Conservation (phyloP, 345 rosid species). For the Citrus maxima region DNA sequence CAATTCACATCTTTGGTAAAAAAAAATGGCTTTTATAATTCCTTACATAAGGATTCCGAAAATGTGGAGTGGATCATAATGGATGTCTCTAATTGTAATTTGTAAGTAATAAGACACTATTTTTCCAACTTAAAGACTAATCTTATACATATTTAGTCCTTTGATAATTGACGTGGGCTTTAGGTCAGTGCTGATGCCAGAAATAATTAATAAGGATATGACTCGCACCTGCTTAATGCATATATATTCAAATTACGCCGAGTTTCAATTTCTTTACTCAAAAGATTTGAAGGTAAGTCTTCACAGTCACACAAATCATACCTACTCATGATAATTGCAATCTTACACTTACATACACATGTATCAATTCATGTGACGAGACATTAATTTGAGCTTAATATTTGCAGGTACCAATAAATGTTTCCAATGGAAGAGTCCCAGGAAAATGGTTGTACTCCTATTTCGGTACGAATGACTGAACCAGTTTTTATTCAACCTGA, state of each 20-base stretch:
- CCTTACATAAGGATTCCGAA: no score
- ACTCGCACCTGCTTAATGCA: background rate
- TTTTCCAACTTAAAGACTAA: background rate
- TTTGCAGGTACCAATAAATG: background rate
- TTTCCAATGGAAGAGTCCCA: background rate
- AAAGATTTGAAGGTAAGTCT: background rate
- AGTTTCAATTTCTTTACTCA: background rate
- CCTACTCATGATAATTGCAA: background rate
- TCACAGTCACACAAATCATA: background rate
- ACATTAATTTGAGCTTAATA: background rate
- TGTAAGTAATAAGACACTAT: background rate
- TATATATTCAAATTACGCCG: background rate
- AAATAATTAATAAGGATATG: background rate
- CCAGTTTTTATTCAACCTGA: conserved; percentile 1
- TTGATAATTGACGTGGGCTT: background rate
- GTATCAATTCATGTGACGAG: background rate
- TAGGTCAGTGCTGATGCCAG: background rate
- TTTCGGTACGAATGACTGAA: background rate
- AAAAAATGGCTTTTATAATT: no score
- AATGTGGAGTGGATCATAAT: background rate
- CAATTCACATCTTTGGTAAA: no score
- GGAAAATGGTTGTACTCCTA: background rate
- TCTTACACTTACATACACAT: background rate
- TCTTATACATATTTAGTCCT: background rate
- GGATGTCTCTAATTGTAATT: background rate